Conservation (phyloP, 805 yeast genomes). For the Saccharomycopsis sp. region DNA sequence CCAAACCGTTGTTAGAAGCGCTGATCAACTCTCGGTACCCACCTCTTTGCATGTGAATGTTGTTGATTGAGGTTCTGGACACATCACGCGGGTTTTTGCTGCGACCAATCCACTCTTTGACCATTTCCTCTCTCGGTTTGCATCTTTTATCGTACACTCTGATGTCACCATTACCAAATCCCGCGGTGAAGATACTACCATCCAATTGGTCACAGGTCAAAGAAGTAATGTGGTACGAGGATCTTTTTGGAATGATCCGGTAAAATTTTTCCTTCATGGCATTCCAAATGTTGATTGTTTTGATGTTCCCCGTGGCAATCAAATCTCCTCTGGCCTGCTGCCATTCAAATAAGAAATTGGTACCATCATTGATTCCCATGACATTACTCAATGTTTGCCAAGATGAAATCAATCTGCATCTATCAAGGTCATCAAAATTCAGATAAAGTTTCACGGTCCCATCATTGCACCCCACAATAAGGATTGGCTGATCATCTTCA, state of each 20-base stretch:
- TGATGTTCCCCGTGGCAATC: slow-evolving; percentile 89
- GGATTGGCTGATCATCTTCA: slow-evolving; percentile 83
- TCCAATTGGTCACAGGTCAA: slow-evolving; percentile 91
- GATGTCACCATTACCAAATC: slow-evolving; percentile 73
- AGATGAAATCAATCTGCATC: slow-evolving; percentile 61
- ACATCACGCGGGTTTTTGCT: slow-evolving; percentile 23
- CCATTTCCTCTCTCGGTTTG: slow-evolving; percentile 79
- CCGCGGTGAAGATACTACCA: slow-evolving; percentile 65
- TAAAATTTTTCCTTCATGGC: slow-evolving; percentile 88
- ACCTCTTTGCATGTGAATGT: slow-evolving; percentile 93
- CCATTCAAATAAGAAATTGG: slow-evolving; percentile 89
- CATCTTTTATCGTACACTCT: slow-evolving; percentile 86
- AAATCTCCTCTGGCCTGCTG: slow-evolving; percentile 91
- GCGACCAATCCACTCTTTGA: slow-evolving; percentile 71
- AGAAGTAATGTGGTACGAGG: slow-evolving; percentile 79
- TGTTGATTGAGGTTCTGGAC: slow-evolving; percentile 48
- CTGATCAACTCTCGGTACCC: slow-evolving; percentile 85
- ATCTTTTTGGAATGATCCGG: slow-evolving; percentile 83
- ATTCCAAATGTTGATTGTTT: slow-evolving; percentile 89
- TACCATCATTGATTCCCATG: slow-evolving; percentile 66
- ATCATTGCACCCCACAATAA: slow-evolving; percentile 85
- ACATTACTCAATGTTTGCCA: slow-evolving; percentile 93
- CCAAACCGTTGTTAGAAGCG: slow-evolving; percentile 73
- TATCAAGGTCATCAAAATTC: slow-evolving; percentile 50
- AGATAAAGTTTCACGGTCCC: slow-evolving; percentile 87